A percentile compares a stretch with the other conserved stretches of the same genome.
phyloP scores from a whole-genome alignment of 1,139 yeast species.

The Yamadazyma taylorii region DNA sequence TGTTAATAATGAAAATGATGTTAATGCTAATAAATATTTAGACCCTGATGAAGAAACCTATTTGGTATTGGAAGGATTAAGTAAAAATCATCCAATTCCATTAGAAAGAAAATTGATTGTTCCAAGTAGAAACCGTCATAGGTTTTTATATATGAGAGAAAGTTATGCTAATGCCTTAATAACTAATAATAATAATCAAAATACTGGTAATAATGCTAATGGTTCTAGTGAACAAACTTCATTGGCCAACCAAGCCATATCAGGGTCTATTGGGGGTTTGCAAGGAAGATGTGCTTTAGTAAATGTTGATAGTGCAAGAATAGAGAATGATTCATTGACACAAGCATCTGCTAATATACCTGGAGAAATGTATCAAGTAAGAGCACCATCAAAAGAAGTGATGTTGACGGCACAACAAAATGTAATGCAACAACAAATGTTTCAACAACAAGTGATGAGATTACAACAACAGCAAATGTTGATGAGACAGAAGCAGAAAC shows the following conservation, averaged over 20 bases:
- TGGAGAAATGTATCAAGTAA: conserved; percentile 56
- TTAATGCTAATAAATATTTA: conserved; percentile 29
- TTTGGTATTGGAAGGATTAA: conserved; percentile 89
- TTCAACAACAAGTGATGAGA: conserved; percentile 51
- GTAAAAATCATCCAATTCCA: conserved; percentile 77
- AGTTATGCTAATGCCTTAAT: conserved; percentile 68
- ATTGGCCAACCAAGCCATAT: conserved; percentile 50
- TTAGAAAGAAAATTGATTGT: conserved; percentile 72
- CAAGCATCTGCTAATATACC: conserved; percentile 54
- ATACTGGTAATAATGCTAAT: conserved; percentile 19
- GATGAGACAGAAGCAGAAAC: conserved; percentile 33
- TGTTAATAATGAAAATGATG: conserved; percentile 22
- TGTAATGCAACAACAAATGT: conserved; percentile 45
- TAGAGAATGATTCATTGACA: conserved; percentile 31
- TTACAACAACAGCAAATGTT: conserved; percentile 40
- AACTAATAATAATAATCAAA: conserved; percentile 26
- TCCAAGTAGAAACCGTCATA: conserved; percentile 69
- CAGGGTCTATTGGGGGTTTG: conserved; percentile 65
- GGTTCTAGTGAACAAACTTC: conserved; percentile 34
- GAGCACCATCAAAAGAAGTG: conserved; percentile 61
- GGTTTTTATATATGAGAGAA: conserved; percentile 79
- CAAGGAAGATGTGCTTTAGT: conserved; percentile 77
- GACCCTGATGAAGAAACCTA: conserved; percentile 93
- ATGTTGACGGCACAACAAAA: conserved; percentile 46
- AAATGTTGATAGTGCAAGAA: conserved; percentile 51